phyloP scores from a whole-genome alignment of 2,329 filamentous ascomycete genomes.

The Ustulina deusta region DNA sequence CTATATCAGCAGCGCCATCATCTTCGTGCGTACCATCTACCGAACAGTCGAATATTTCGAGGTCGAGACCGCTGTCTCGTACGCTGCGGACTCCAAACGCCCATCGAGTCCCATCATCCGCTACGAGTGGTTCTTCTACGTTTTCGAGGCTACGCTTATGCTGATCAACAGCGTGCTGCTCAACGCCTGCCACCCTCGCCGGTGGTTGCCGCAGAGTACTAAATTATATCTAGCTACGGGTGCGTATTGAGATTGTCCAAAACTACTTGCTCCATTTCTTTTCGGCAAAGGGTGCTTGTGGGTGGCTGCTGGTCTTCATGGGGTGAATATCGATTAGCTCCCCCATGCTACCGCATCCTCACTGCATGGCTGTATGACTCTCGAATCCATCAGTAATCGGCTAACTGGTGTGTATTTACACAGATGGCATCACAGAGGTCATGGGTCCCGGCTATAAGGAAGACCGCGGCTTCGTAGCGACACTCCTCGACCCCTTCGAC shows the following conservation, averaged over 20 bases:
- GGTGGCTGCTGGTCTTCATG: neutral
- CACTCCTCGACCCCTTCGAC: slow-evolving; percentile 58
- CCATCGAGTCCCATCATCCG: slow-evolving; percentile 60
- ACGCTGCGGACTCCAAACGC: slow-evolving; percentile 54
- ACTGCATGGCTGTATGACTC: neutral
- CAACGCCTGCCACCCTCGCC: slow-evolving; percentile 64
- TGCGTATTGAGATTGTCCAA: slow-evolving; percentile 18
- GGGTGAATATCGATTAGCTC: neutral
- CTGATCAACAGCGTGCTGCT: slow-evolving; percentile 62
- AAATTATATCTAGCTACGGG: slow-evolving; percentile 62
- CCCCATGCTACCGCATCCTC: neutral
- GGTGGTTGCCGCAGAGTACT: slow-evolving; percentile 61
- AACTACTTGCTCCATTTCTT: neutral
- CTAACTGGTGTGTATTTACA: slow-evolving; percentile 14
- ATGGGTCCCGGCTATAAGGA: slow-evolving; percentile 63
- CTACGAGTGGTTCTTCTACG: slow-evolving; percentile 70
- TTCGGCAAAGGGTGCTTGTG: too few relatives aligned
- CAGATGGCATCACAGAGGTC: slow-evolving; percentile 62
- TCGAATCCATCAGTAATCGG: neutral
- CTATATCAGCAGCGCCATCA: slow-evolving; percentile 62
- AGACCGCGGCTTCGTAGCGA: slow-evolving; percentile 57
- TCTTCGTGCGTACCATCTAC: slow-evolving; percentile 67
- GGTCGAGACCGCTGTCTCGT: slow-evolving; percentile 56
- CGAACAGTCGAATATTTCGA: slow-evolving; percentile 70
- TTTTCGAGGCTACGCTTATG: slow-evolving; percentile 68